Base-by-base conservation (phyloP, 805 yeast species). In the Clavispora santaluciae region DNA sequence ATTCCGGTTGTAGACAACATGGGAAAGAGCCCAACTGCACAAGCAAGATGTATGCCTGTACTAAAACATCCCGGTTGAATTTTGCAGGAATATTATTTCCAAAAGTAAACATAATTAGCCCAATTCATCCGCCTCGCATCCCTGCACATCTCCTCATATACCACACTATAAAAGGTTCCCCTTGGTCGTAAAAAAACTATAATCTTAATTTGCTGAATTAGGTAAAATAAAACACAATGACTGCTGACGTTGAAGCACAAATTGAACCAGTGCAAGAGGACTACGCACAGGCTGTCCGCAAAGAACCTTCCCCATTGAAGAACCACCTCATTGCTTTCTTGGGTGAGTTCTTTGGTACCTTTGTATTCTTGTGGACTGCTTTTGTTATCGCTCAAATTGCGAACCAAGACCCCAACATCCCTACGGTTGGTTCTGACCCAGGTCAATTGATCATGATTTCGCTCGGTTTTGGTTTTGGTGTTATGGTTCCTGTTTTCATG, bases 271-370 rank as follows among this genome's bases (percentile, higher is more conserved):
- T 21, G 5, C 24, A 17, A 6, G 37, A 35, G 12, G 31, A 24
- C n/a, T 35, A 16, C 16, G 31, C 23, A 9, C 8, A n/a, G 8
- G 16, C 33, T n/a, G 12, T 8, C 17, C 18, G 5, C 33, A 4
- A 7, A 2, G 24, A 17, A 18, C 17, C 26, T 12, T 28, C 39
- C 12, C 24, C 38, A 4, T 3, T 28, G 21, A 36, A 36, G 26
- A 36, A 36, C 39, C 39, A 36, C 33, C 6, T 75, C 36, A 69
- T 83, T 53, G 90, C 88, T n/a, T 70, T 74, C 25, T 63, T 76
- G 44, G 93, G 89, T 61, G 96, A 87, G 66, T 85, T 87, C 62
- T 75, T 79, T 54, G 96, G 96, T 54, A 87, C 96, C 26, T 87
- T 85, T 59, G 72, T 84, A 61, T 87, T 87, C 67, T 69, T 88